These are phyloP conservation scores for Sugiyamaella boreocaroliniensis DNA, from an alignment of 805 yeast genomes.

Conservation along the genomic window DNA sequence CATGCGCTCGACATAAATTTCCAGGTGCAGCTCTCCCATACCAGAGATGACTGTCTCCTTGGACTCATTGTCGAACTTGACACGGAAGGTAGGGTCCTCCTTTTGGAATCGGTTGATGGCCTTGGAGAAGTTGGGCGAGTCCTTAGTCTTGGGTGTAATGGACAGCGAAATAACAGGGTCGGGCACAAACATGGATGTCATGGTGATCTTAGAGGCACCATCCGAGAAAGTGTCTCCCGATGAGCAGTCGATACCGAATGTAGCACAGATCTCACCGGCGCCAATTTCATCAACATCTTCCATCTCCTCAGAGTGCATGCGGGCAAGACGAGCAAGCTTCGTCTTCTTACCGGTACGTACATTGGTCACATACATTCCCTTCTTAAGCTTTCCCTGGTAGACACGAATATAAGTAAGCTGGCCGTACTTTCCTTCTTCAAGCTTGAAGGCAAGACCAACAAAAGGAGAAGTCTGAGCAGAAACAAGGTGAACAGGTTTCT, in stretches of 20 bases:
- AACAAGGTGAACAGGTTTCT: slow-evolving; percentile 61
- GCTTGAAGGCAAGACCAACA: slow-evolving; percentile 96
- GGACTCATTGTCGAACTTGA: slow-evolving; percentile 79
- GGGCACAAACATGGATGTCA: slow-evolving; percentile 98
- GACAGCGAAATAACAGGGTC: slow-evolving; percentile 96
- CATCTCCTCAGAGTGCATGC: slow-evolving; percentile 99
- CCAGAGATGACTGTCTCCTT: slow-evolving; percentile 95
- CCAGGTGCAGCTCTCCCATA: slow-evolving; percentile 97
- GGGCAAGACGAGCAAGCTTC: slow-evolving; percentile 86
- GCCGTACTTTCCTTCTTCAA: slow-evolving; percentile 97
- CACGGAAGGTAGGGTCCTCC: slow-evolving; percentile 98
- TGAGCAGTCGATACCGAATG: slow-evolving; percentile 97
- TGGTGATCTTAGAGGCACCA: slow-evolving; percentile 70
- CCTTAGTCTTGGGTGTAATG: slow-evolving; percentile 81
- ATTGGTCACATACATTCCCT: slow-evolving; percentile 83
- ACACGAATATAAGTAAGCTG: slow-evolving; percentile 96
- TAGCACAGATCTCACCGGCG: slow-evolving; percentile 98
- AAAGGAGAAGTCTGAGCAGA: slow-evolving; percentile 75
- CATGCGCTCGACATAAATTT: slow-evolving; percentile 97
- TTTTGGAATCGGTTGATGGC: slow-evolving; percentile 97
- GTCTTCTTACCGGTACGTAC: slow-evolving; percentile 89
- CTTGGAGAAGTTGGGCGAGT: slow-evolving; percentile 83
- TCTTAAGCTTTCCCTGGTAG: slow-evolving; percentile 89
- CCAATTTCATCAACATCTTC: slow-evolving; percentile 94
- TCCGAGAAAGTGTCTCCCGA: slow-evolving; percentile 98